Evolutionary conservation across 352 stramenopile species (phyloP).

Genomic region (Pilasporangium apinafurcum): DNA sequence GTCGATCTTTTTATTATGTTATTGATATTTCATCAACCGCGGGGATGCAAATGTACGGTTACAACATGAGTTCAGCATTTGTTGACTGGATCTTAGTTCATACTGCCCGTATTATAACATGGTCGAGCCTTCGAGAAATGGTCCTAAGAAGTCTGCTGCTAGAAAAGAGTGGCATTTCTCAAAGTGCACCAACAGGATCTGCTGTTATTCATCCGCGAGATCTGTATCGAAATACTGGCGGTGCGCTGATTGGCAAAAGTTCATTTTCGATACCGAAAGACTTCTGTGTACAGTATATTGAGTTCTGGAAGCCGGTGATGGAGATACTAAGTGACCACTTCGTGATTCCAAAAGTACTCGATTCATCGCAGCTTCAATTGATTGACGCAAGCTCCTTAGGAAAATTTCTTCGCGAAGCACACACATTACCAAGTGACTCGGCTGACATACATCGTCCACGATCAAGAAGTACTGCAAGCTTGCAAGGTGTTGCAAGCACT

Average conservation of each 20-base stretch:
- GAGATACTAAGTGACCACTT: constrained; percentile 35
- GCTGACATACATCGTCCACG: constrained; percentile 13
- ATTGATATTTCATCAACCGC: constrained; percentile 54
- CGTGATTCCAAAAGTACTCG: constrained; percentile 39
- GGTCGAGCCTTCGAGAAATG: constrained; percentile 60
- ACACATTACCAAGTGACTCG: constrained; percentile 17
- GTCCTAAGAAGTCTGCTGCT: constrained; percentile 54
- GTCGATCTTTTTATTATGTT: constrained; percentile 73
- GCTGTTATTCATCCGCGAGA: constrained; percentile 56
- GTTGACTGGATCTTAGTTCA: constrained; percentile 50
- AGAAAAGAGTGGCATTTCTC: constrained; percentile 46
- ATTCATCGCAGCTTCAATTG: constrained; percentile 23
- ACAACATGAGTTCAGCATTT: constrained; percentile 69
- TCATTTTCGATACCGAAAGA: constrained; percentile 32
- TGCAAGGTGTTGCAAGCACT: constrained; percentile 17
- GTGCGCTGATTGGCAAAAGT: constrained; percentile 23
- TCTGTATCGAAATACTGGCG: constrained; percentile 26
- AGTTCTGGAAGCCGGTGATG: constrained; percentile 37
- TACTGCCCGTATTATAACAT: constrained; percentile 56
- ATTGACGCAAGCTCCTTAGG: constrained; percentile 47
- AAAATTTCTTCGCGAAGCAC: constrained; percentile 50
- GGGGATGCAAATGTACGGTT: constrained; percentile 57
- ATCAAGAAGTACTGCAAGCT: constrained; percentile 16
- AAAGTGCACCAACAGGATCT: constrained; percentile 32
- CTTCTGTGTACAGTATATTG: constrained; percentile 49